A percentile compares a stretch with the other conserved stretches of the same genome.
These are phyloP conservation scores for Talaromyces sp. DNA, from an alignment of 2,329 filamentous ascomycete species.

Conservation along the genomic window DNA sequence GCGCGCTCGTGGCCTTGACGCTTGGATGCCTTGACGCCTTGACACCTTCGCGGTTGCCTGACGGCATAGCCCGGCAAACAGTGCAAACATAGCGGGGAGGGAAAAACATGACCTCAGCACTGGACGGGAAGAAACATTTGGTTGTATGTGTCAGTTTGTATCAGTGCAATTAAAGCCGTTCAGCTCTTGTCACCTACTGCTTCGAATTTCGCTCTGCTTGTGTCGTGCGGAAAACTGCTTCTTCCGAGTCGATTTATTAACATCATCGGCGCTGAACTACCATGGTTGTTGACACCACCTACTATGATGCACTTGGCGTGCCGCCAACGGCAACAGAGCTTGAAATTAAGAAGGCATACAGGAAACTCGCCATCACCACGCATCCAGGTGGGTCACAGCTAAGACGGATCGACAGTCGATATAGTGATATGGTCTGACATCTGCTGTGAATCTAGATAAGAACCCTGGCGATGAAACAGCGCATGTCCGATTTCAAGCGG, in stretches of 20 bases:
- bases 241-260: not conserved
- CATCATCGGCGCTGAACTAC: conserved; percentile 22
- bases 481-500: conserved; percentile 88
- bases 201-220: not conserved
- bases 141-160: not conserved
- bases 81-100: conserved; percentile 17
- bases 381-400: conserved; percentile 66
- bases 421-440: not conserved
- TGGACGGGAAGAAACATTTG: not conserved
- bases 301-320: conserved; percentile 85
- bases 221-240: too few relatives aligned
- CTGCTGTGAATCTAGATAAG: conserved; percentile 64
- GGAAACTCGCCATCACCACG: conserved; percentile 89
- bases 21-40: conserved; percentile 5
- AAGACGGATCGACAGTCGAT: too few relatives aligned
- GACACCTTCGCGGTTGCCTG: not conserved
- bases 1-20: not conserved
- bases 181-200: not conserved
- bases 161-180: not conserved
- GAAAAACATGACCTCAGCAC: conserved; percentile 15
- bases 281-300: conserved; percentile 85
- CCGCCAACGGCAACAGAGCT: conserved; percentile 79
- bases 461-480: conserved; percentile 94
- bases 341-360: conserved; percentile 96
- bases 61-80: conserved; percentile 1